phyloP scores from a whole-genome alignment of 2,329 filamentous ascomycete genomes.

The Penicillium sp. region DNA sequence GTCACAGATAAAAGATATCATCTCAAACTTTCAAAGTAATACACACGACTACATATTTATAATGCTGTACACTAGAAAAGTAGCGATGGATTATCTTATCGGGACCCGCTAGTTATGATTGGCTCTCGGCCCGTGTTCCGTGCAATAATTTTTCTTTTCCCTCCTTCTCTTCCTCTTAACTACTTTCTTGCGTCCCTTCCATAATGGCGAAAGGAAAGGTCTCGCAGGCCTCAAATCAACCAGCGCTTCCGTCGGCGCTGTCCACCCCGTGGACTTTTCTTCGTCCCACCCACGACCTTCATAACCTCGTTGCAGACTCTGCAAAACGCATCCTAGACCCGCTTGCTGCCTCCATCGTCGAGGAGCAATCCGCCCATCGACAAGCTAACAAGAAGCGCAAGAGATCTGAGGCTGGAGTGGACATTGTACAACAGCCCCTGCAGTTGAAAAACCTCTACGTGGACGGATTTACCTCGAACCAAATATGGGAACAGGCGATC shows the following conservation, averaged over 20 bases:
- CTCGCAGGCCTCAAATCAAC: background rate
- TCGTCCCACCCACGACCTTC: conserved; percentile 63
- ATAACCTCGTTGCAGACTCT: conserved; percentile 65
- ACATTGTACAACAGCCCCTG: conserved; percentile 52
- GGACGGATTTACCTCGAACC: conserved; percentile 78
- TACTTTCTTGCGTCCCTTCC: background rate
- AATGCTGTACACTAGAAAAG: background rate
- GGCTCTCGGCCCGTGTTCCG: conserved; percentile 7
- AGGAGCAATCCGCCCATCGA: conserved; percentile 65
- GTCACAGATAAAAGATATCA: no score
- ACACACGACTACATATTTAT: no score
- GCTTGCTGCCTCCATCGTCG: conserved; percentile 68
- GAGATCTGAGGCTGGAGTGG: conserved; percentile 51
- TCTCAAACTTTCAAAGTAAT: background rate
- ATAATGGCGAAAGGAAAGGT: conserved; percentile 18
- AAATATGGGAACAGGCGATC: conserved; percentile 91
- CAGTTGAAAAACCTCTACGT: conserved; percentile 79
- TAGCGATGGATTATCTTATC: conserved; percentile 14
- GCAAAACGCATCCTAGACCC: conserved; percentile 78
- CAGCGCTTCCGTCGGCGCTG: conserved; percentile 41
- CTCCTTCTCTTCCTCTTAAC: background rate
- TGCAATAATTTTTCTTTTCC: conserved; percentile 24
- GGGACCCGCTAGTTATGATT: background rate
- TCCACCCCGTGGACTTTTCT: conserved; percentile 68
- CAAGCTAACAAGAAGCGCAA: conserved; percentile 73